These are phyloP conservation scores for Sporothrix brasiliensis DNA, from an alignment of 2,329 filamentous ascomycete species.

Conservation along the genomic window DNA sequence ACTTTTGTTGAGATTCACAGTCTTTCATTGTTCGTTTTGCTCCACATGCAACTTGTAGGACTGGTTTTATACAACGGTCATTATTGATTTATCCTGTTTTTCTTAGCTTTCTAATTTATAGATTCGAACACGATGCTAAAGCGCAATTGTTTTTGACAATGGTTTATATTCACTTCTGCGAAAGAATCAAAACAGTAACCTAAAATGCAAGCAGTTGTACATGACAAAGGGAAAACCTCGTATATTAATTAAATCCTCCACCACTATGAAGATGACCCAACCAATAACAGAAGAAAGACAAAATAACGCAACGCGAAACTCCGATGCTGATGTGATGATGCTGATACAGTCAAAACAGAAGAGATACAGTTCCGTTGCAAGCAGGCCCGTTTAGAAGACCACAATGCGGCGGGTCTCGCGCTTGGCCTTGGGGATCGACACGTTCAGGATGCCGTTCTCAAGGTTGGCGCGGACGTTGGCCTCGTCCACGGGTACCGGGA, in stretches of 20 bases:
- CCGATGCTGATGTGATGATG: slow-evolving; percentile 16
- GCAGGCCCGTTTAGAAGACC: slow-evolving; percentile 49
- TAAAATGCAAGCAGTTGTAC: not conserved
- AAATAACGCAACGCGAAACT: slow-evolving; percentile 16
- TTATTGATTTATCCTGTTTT: not conserved
- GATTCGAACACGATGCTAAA: not conserved
- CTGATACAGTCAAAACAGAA: not conserved
- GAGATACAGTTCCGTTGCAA: not conserved
- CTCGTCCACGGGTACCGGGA: slow-evolving; percentile 65
- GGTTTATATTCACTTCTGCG: not conserved
- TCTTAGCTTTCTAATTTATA: not conserved
- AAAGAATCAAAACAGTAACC: not conserved
- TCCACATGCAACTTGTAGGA: not conserved
- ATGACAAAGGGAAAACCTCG: not conserved
- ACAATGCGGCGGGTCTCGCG: slow-evolving; percentile 58
- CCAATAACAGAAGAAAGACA: not conserved
- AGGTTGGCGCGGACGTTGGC: slow-evolving; percentile 64
- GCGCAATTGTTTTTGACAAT: not conserved
- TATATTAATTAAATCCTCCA: slow-evolving; percentile 6
- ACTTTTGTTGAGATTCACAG: slow-evolving; percentile 12
- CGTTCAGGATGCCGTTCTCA: slow-evolving; percentile 66
- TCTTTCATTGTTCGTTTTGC: too few relatives aligned
- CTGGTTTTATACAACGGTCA: not conserved
- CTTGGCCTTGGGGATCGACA: slow-evolving; percentile 69
- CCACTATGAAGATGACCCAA: not conserved